These are phyloP conservation scores for Hyphodiscus sp. DNA, from an alignment of 2,329 filamentous ascomycete species.

Conservation along the genomic window DNA sequence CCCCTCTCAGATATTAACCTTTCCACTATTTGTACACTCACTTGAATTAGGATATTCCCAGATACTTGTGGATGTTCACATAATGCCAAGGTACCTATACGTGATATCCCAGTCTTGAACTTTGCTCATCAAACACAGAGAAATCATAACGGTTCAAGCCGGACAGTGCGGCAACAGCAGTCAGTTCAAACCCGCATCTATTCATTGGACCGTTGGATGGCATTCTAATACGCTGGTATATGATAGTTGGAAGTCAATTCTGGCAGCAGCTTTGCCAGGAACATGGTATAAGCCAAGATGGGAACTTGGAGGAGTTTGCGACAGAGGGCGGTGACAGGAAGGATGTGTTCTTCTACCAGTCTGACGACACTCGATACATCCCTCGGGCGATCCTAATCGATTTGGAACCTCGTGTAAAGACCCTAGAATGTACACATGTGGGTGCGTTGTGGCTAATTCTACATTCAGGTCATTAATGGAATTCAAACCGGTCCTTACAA, in stretches of 20 bases:
- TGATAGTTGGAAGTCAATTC: slow-evolving; percentile 86
- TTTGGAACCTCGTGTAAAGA: slow-evolving; percentile 74
- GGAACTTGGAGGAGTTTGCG: slow-evolving; percentile 95
- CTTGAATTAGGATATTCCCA: background rate
- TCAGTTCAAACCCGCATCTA: slow-evolving; percentile 46
- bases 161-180: slow-evolving; percentile 99
- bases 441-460: slow-evolving; percentile 2
- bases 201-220: background rate
- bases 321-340: slow-evolving; percentile 97
- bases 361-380: slow-evolving; percentile 97
- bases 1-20: background rate
- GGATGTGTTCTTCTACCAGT: slow-evolving; percentile 99
- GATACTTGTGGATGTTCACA: slow-evolving; percentile 17
- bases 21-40: background rate
- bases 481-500: slow-evolving; percentile 93
- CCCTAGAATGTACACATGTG: background rate
- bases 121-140: slow-evolving; percentile 45
- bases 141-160: slow-evolving; percentile 98
- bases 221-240: slow-evolving; percentile 7
- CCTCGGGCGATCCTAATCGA: slow-evolving; percentile 93
- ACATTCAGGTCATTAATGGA: slow-evolving; percentile 66
- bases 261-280: slow-evolving; percentile 99
- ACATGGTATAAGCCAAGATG: slow-evolving; percentile 95
- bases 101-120: background rate
- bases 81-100: slow-evolving; percentile 30